phyloP scores from a whole-genome alignment of 2,329 filamentous ascomycete genomes.

The Alternaria metachromatica region DNA sequence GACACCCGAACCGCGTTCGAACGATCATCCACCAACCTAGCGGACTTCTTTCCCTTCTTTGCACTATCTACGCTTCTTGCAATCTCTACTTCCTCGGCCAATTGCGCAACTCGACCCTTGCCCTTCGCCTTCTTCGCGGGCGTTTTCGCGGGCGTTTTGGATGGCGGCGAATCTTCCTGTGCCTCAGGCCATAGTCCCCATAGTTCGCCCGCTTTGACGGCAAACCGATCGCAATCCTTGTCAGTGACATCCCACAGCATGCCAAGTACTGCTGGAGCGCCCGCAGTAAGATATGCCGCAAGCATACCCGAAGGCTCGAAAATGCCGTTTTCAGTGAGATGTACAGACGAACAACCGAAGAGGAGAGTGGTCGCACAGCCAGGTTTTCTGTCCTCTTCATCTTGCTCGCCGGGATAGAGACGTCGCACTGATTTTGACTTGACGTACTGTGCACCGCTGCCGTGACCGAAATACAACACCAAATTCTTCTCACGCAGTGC shows the following conservation, averaged over 20 bases:
- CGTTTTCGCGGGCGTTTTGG: constrained; percentile 31
- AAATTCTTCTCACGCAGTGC: constrained; percentile 72
- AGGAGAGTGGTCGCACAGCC: constrained; percentile 81
- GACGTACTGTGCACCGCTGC: constrained; percentile 93
- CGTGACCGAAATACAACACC: constrained; percentile 94
- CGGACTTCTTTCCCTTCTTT: constrained; percentile 35
- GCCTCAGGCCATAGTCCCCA: constrained; percentile 76
- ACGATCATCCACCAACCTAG: constrained; percentile 34
- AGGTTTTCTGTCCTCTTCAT: constrained; percentile 19
- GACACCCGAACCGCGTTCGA: constrained; percentile 28
- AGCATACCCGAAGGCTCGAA: constrained; percentile 93
- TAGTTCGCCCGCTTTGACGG: constrained; percentile 76
- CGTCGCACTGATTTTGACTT: constrained; percentile 81
- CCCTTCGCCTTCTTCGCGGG: constrained; percentile 38
- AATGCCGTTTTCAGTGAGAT: constrained; percentile 74
- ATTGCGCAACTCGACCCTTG: constrained; percentile 36
- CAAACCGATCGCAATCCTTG: constrained; percentile 94
- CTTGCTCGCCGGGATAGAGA: constrained; percentile 62
- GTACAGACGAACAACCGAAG: constrained; percentile 92
- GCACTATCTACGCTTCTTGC: constrained; percentile 22
- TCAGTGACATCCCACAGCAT: constrained; percentile 99
- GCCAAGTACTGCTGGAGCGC: constrained; percentile 79
- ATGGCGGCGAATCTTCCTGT: constrained; percentile 33
- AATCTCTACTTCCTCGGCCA: constrained; percentile 35
- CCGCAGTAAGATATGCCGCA: constrained; percentile 89